Evolutionary conservation across 1,284 basidiomycete species (phyloP).

Genomic region (Ustilago trichophora): DNA sequence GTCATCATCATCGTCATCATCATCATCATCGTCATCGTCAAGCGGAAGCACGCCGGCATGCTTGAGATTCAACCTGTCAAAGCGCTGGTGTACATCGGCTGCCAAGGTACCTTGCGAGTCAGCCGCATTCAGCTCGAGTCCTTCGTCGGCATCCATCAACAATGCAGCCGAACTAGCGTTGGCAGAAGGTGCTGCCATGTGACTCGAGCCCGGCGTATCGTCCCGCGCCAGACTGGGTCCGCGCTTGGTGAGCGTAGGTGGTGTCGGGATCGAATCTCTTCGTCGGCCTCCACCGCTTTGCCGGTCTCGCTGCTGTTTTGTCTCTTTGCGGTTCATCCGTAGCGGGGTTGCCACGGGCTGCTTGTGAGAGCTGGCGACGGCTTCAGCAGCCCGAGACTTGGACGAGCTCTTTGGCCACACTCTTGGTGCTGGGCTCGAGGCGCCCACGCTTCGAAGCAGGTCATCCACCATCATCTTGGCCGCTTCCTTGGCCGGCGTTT

Average conservation of each 20-base stretch:
- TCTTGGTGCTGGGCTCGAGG: conserved; percentile 31
- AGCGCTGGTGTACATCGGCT: conserved; percentile 23
- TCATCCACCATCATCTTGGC: conserved; percentile 63
- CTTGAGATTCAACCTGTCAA: conserved; percentile 17
- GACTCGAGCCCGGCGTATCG: conserved; percentile 23
- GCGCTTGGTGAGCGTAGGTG: conserved; percentile 58
- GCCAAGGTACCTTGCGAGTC: conserved; percentile 9
- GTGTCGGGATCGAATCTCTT: conserved; percentile 61
- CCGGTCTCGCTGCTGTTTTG: conserved; percentile 29
- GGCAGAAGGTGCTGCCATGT: conserved; percentile 10
- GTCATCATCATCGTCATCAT: conserved; percentile 51
- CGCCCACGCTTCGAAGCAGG: conserved; percentile 59
- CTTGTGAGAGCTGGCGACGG: conserved; percentile 21
- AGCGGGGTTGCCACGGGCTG: conserved; percentile 56
- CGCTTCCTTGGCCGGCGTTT: conserved; percentile 69
- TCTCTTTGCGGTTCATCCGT: conserved; percentile 33
- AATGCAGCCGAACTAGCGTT: conserved; percentile 46
- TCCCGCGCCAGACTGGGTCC: conserved; percentile 22
- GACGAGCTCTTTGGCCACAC: conserved; percentile 42
- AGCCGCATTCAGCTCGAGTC: conserved; percentile 28
- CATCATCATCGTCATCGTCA: conserved; percentile 37
- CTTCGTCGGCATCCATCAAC: conserved; percentile 55
- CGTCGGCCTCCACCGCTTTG: conserved; percentile 23
- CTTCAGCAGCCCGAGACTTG: conserved; percentile 4
- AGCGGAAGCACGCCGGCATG: conserved; percentile 16